Evolutionary conservation across 83 land plant species (phyloP), one percentile per base, ranked within the genome.

Genomic region (Diphasiastrum complanatum): DNA sequence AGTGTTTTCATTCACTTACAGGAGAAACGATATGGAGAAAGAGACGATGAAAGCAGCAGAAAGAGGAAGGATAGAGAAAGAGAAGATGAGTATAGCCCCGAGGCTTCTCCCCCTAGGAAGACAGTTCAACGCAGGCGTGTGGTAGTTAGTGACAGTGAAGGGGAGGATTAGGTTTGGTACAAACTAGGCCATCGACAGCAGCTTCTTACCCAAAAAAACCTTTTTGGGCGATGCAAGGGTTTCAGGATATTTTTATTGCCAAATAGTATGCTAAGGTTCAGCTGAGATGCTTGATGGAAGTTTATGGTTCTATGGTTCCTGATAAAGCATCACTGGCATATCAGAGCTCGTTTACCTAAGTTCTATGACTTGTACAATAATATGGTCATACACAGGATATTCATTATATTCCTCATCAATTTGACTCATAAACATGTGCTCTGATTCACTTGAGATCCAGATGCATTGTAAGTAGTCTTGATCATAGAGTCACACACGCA

Each of bases 101-200:
- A 82, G 57, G 82, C 84, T 19, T 89, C 97, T 45, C 93, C 97
- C 35, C 89, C 80, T 3, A 82, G 84, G 61, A 89, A 86, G 63
- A 45, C 71, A 23, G 53, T 77, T 36, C 57, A 71, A 50, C 74
- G 98, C 3, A 68, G 99, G 38, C 78, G 78, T 70, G 88, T 82
- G 26, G 74, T 93, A 43, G 92, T 93, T 43, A 86, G 84, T 68
- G 99, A 93, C 47, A 93, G 99, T 70, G 99, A 93, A 38, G 99
- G 89, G 20, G 99, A 93, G 2, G 84, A 63, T 78, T 12, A 12
- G 30, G 47, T 47, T 56, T 56, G 60, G 36, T 32, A 18, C 6
- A 18, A 4, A 18, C 4, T 8, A 5, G 51, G 8, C 12, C 23
- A 18, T 16, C 4, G 51, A 4, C n/a, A 18, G 51, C 6, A 5